Conservation (phyloP, 2,329 filamentous ascomycete species). For the Neopestalotiopsis sp. region DNA sequence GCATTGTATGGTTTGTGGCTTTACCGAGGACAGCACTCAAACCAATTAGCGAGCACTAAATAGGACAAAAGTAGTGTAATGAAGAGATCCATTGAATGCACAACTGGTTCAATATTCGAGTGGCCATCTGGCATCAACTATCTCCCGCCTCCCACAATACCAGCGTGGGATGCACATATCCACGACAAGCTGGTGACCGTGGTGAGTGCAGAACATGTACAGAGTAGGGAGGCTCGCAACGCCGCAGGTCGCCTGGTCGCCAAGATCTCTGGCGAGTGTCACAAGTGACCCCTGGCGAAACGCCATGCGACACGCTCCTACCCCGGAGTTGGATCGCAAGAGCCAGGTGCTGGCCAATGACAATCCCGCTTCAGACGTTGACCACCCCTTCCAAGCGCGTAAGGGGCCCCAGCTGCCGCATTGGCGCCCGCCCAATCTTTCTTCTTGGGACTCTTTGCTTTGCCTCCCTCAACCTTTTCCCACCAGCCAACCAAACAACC, state of each 20-base stretch:
- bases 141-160: background rate
- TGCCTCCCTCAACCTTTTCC: background rate
- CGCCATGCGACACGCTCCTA: conserved; percentile 18
- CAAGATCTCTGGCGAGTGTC: conserved; percentile 16
- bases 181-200: background rate
- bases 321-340: conserved; percentile 3
- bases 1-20: background rate
- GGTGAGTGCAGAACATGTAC: background rate
- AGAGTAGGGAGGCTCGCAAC: background rate
- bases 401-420: conserved; percentile 11
- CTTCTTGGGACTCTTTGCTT: background rate
- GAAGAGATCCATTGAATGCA: background rate
- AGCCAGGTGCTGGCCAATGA: conserved; percentile 10
- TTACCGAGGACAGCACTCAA: background rate
- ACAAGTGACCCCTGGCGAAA: conserved; percentile 22
- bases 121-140: background rate
- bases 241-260: conserved; percentile 17
- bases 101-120: background rate
- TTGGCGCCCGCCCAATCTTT: conserved; percentile 7
- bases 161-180: background rate
- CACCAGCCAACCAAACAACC: background rate
- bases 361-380: background rate
- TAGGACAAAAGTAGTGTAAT: no score
- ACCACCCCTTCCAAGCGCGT: background rate
- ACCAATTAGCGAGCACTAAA: background rate